Conservation (phyloP, 768 basidiomycete species). For the Pisolithus microcarpus region DNA sequence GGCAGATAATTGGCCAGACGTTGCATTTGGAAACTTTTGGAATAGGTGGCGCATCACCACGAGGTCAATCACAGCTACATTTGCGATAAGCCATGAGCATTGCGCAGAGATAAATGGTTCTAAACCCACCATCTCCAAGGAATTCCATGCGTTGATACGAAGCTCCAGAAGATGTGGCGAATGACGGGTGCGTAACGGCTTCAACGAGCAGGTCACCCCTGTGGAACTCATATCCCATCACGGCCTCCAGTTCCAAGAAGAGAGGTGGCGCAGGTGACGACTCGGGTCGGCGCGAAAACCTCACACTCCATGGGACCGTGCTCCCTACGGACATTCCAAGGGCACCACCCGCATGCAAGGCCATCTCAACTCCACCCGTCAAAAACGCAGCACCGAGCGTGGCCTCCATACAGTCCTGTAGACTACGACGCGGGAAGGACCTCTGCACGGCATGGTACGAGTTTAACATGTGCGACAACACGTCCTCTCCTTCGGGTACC, state of each 20-base stretch:
- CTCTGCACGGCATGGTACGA: constrained; percentile 32
- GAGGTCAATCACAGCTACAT: constrained; percentile 59
- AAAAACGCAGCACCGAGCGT: constrained; percentile 70
- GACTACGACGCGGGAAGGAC: constrained; percentile 54
- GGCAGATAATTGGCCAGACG: constrained; percentile 69
- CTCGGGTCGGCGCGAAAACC: constrained; percentile 36
- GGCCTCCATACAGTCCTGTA: constrained; percentile 89
- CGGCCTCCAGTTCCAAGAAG: constrained; percentile 51
- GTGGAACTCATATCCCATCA: constrained; percentile 65
- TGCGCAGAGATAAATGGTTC: neutral
- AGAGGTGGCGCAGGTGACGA: constrained; percentile 35
- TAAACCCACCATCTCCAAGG: constrained; percentile 72
- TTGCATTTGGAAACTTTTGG: constrained; percentile 59
- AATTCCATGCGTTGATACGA: constrained; percentile 88
- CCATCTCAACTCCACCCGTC: constrained; percentile 64
- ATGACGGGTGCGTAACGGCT: constrained; percentile 84
- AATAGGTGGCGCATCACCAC: constrained; percentile 69
- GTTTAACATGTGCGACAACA: constrained; percentile 22
- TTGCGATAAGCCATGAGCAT: constrained; percentile 5
- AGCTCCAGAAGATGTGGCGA: constrained; percentile 41
- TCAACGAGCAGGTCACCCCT: constrained; percentile 58
- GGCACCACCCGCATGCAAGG: constrained; percentile 54
- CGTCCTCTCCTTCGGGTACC: constrained; percentile 31
- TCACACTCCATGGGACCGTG: constrained; percentile 54
- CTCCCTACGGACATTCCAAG: constrained; percentile 74